These are phyloP conservation scores for Mycena crocata DNA, from an alignment of 768 basidiomycete species.

Conservation along the genomic window DNA sequence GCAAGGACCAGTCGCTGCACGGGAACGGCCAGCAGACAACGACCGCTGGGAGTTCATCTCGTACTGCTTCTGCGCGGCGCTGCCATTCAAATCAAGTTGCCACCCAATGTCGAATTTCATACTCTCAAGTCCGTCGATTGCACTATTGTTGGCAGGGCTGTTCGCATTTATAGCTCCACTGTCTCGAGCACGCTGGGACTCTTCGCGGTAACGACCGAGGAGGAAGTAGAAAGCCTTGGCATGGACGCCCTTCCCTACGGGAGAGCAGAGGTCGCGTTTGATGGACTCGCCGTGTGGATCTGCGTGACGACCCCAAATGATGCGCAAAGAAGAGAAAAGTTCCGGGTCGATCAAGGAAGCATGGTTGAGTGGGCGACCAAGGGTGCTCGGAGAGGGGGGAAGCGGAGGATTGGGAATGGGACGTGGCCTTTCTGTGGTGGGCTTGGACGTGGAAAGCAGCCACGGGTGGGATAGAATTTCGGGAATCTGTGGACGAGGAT, in stretches of 20 bases:
- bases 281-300: slow-evolving; percentile 65
- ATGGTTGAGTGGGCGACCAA: slow-evolving; percentile 78
- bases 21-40: slow-evolving; percentile 23
- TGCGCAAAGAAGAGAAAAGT: slow-evolving; percentile 79
- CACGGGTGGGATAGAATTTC: slow-evolving; percentile 91
- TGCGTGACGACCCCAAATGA: slow-evolving; percentile 86
- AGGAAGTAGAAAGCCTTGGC: slow-evolving; percentile 94
- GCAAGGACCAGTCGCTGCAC: slow-evolving; percentile 11
- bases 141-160: slow-evolving; percentile 19
- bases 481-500: slow-evolving; percentile 68
- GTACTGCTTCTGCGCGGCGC: slow-evolving; percentile 40
- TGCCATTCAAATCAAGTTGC: slow-evolving; percentile 46
- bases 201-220: slow-evolving; percentile 80
- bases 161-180: slow-evolving; percentile 45
- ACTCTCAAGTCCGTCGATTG: slow-evolving; percentile 38
- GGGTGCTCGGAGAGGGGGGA: slow-evolving; percentile 73
- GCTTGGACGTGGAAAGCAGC: slow-evolving; percentile 62
- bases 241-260: slow-evolving; percentile 75
- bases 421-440: slow-evolving; percentile 35
- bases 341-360: slow-evolving; percentile 80
- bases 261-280: slow-evolving; percentile 74
- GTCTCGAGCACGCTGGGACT: slow-evolving; percentile 58
- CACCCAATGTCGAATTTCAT: slow-evolving; percentile 53
- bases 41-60: slow-evolving; percentile 32
- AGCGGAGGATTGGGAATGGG: slow-evolving; percentile 50